Evolutionary conservation across 495 filamentous ascomycete species (phyloP).

Genomic region (Astrothelium macrocarpum): DNA sequence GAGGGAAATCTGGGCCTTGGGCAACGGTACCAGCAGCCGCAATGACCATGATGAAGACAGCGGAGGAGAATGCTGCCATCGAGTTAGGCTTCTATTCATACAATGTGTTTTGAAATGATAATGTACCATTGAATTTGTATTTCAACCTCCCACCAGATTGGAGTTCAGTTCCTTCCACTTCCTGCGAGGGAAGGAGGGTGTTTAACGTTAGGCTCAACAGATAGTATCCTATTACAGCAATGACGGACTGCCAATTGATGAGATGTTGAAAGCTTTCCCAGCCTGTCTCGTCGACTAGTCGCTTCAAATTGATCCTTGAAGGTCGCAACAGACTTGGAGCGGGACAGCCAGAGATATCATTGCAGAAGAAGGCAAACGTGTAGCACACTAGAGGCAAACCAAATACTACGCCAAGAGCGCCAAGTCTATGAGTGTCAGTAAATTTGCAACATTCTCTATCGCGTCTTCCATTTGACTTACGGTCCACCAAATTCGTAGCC

Average conservation of each 20-base stretch:
- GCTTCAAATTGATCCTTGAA: constrained; percentile 55
- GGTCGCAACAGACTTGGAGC: constrained; percentile 75
- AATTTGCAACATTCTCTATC: too few relatives aligned
- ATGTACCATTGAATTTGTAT: constrained; percentile 81
- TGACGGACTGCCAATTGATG: constrained; percentile 50
- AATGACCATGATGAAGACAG: constrained; percentile 56
- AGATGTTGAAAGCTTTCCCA: constrained; percentile 66
- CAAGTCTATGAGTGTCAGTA: constrained; percentile 45
- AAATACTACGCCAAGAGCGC: constrained; percentile 63
- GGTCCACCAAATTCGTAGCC: constrained; percentile 26
- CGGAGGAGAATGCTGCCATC: constrained; percentile 61
- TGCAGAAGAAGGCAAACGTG: constrained; percentile 72
- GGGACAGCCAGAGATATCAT: constrained; percentile 85
- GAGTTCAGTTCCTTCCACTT: constrained; percentile 59
- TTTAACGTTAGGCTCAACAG: constrained; percentile 64
- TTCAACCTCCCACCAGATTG: constrained; percentile 62
- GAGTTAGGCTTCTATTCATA: constrained; percentile 5
- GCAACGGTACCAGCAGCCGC: constrained; percentile 62
- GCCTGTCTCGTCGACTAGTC: constrained; percentile 65
- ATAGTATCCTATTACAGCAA: constrained; percentile 65
- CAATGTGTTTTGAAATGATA: neutral
- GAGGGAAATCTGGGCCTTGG: constrained; percentile 69
- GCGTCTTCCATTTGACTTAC: constrained; percentile 13
- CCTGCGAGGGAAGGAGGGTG: constrained; percentile 66
- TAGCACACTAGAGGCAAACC: constrained; percentile 70